Evolutionary conservation across 2,329 filamentous ascomycete genomes (phyloP), one percentile per base, ranked within the genome.

Genomic region (Geosmithia flava): DNA sequence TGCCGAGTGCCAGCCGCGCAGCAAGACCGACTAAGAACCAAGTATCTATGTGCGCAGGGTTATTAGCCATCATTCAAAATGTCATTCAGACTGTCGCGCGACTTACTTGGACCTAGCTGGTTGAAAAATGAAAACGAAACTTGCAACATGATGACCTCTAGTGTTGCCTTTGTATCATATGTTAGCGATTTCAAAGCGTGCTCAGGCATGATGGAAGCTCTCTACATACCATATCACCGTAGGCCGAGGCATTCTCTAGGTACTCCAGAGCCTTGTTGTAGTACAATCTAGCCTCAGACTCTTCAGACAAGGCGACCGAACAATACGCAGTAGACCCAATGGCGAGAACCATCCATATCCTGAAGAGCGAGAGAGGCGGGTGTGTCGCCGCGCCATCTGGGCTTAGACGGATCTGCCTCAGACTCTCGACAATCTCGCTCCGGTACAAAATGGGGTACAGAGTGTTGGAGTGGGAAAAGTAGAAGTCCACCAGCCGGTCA

Each of bases 61-160:
- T 37, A 13, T 11, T 13, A 37, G 10, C 6, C 11, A 11, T 11
- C 3, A 3, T 13, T 5, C 13, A 37, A 11, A 3, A 7, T 16
- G 11, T 13, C 11, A 37, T 16, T 13, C 11, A 11, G 15, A 37
- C 33, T 3, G 3, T 5, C 6, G 15, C 33, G 11, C n/a, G 1
- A 61, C 60, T 45, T 54, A 69, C 67, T 71, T 40, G 69, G 69
- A 1, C 68, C 68, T 2, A 70, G 53, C 44, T 69, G 66, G 46
- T 70, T 72, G 55, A 72, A 72, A 49, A 72, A 71, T 0, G 68
- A 71, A 45, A 70, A 72, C 0, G 68, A 71, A 0, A 72, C 68
- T 47, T 72, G 69, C 1, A 72, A 59, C 55, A 67, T 67, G 30
- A 71, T 55, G 3, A 64, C 67, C 43, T 71, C 68, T 7, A 72